Base-by-base conservation (phyloP, 768 basidiomycete species). In the Xerocomellus amylosporus region DNA sequence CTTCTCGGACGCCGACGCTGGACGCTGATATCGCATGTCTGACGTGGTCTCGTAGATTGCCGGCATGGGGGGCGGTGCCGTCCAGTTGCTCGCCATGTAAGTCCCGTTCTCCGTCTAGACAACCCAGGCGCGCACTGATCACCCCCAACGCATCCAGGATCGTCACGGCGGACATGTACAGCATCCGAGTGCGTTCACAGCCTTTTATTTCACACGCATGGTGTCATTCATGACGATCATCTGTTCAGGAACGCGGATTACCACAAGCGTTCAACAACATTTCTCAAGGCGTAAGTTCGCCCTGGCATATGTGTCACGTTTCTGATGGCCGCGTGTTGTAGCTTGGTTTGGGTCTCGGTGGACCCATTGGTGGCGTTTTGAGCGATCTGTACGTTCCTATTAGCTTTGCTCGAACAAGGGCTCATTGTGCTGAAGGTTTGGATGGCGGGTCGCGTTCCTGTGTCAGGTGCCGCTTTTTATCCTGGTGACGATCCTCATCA, bases 381-480 rank as follows among this genome's bases (percentile, higher is more conserved):
- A 61, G 28, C 13, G 64, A 65, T 44, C 24, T 58, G 65, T 67
- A 26, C 17, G 64, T 37, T 30, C 13, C 0, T 48, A 2, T 2
- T 50, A 12, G 17, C 13, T 31, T 20, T 15, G 17, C 24, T 6
- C 8, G 6, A 30, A 15, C 3, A 17, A 30, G 8, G 8, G 26
- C 40, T 55, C 8, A 51, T 8, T 3, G 15, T 39, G 8, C 3
- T 17, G 37, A 4, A 61, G 62, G 8, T 57, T 64, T 45, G 62
- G 62, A 17, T 64, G 62, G 62, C 75, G 89, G 57, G 82, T 82
- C 76, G 87, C 88, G 0, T 92, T 92, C 68, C 71, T 90, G 2
- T 69, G 84, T 19, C 89, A 91, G 64, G 65, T 85, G 4, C 88
- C 89, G 2, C 55, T 89, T 24, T 90, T 88, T 65, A 50, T 75